Percentiles rank a stretch among this genome's conserved stretches.
These are phyloP conservation scores for Acmispon strigosus DNA, from an alignment of 306 rosid genomes.

Conservation along the genomic window DNA sequence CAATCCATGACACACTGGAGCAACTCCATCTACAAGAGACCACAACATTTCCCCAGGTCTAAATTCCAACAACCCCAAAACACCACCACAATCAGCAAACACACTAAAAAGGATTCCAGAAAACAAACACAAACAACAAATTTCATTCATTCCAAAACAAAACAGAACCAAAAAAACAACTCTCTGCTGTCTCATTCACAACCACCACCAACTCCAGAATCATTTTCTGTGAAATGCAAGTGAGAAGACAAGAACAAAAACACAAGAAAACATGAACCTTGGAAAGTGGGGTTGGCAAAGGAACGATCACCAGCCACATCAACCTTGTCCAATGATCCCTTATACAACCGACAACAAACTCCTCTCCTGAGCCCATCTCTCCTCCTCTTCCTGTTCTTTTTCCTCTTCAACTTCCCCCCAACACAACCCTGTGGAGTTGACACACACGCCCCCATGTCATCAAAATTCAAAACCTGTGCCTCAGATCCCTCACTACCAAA, in stretches of 20 bases:
- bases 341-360: constrained; percentile 45
- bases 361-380: constrained; percentile 40
- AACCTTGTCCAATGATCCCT: constrained; percentile 46
- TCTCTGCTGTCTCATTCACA: not conserved
- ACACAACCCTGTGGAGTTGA: constrained; percentile 64
- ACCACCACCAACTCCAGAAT: not conserved
- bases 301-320: constrained; percentile 38
- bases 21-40: constrained; percentile 3
- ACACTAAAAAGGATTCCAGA: not conserved
- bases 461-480: constrained; percentile 10
- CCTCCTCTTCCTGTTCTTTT: constrained; percentile 32
- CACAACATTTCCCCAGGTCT: constrained; percentile 7
- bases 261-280: constrained; percentile 40
- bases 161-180: not conserved
- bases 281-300: constrained; percentile 55
- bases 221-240: not conserved
- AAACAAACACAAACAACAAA: constrained; percentile 20
- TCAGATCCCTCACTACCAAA: constrained; percentile 22
- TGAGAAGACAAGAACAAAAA: not conserved
- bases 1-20: constrained; percentile 2
- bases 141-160: not conserved
- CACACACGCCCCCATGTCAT: constrained; percentile 79
- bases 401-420: constrained; percentile 48
- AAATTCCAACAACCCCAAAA: constrained; percentile 21
- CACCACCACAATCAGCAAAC: not conserved